Base-by-base conservation (phyloP, 1,284 basidiomycete species). In the Pseudozyma sp. region DNA sequence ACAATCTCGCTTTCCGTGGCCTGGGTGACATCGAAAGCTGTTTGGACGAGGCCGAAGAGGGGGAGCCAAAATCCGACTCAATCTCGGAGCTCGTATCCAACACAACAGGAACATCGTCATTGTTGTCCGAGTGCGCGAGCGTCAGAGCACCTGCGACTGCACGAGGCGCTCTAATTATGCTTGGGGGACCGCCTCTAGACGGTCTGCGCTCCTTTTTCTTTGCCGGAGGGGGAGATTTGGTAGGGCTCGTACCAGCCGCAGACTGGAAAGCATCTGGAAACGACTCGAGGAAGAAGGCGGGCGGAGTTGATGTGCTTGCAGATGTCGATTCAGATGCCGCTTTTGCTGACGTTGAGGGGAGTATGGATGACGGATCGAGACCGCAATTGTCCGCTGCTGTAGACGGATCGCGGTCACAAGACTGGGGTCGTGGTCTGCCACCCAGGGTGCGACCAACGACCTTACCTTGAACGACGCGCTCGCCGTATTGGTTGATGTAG, bases 401-500 rank as follows among this genome's bases (percentile, higher is more conserved):
- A 3, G 35, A 11, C 1, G 46, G 16, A n/a, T 48, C 40, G 3
- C 29, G 37, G 35, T 53, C 39, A 16, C 49, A 35, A 13, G 57
- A 70, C 8, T 44, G 17, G 4, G 68, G 63, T 5, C 60, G 52
- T 7, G 70, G 70, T 44, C 73, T 54, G 10, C 74, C 74, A 16
- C 74, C 70, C 2, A 66, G 54, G 4, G 50, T 59, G 11, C 66
- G 54, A 14, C 74, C 74, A 1, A 77, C 66, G 24, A 77, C 63
- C 35, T 70, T 72, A 58, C 74, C 74, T 19, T 74, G 54, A 16
- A 77, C 58, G 2, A 77, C 56, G 5, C 70, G 43, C 31, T 77
- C 74, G 11, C 74, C 74, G 37, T 67, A 77, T 35, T 73, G 54
- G 19, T 77, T 77, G 63, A 77, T 68, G 61, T 73, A 77, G 44